phyloP scores from a whole-genome alignment of 106 monocot species.

The Acanthochlamys bracteata region DNA sequence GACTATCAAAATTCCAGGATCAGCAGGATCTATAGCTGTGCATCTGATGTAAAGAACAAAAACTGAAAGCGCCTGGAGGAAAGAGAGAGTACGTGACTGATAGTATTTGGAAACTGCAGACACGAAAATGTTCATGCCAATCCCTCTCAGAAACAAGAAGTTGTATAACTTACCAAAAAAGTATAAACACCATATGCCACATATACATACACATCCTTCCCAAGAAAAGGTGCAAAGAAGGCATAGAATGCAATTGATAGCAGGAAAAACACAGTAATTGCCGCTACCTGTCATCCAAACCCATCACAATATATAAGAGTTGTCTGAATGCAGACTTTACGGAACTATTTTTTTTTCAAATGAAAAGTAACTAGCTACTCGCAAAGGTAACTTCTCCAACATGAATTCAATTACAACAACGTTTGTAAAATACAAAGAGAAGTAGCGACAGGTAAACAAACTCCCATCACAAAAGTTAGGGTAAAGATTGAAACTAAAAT shows the following conservation, averaged over 20 bases:
- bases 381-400: too few species aligned
- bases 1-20: constrained; percentile 42
- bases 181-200: constrained; percentile 47
- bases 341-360: too few species aligned
- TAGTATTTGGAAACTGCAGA: too few species aligned
- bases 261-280: constrained; percentile 68
- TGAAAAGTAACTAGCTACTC: too few species aligned
- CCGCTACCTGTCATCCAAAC: constrained; percentile 41
- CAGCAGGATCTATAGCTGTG: constrained; percentile 70
- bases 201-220: constrained; percentile 41
- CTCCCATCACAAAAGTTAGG: too few species aligned
- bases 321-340: too few species aligned
- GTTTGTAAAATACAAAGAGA: too few species aligned
- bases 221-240: constrained; percentile 76
- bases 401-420: too few species aligned
- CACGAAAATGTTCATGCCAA: too few species aligned
- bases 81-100: background rate
- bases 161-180: constrained; percentile 37
- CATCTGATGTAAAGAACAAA: constrained; percentile 72
- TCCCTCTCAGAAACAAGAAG: background rate
- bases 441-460: too few species aligned
- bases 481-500: too few species aligned
- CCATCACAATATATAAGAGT: background rate
- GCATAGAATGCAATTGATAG: constrained; percentile 61
- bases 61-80: constrained; percentile 54